Evolutionary conservation across 306 rosid species (phyloP).

Genomic region (Cyamopsis tetragonoloba): DNA sequence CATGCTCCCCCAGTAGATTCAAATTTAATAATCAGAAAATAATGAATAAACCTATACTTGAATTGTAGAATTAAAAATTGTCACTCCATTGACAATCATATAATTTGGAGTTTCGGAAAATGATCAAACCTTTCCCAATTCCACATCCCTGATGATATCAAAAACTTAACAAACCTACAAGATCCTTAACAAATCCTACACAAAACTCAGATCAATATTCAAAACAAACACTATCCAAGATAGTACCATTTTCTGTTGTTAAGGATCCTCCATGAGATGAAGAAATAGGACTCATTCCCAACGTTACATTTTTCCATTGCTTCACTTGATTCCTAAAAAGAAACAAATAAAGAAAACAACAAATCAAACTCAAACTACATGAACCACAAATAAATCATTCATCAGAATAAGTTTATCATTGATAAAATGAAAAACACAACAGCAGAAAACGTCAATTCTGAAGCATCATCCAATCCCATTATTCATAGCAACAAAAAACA

Average conservation of each 20-base stretch:
- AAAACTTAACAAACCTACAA: slow-evolving; percentile 21
- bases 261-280: slow-evolving; percentile 24
- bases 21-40: slow-evolving; percentile 31
- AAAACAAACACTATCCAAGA: slow-evolving; percentile 27
- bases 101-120: slow-evolving; percentile 19
- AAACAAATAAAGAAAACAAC: neutral
- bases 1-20: slow-evolving; percentile 50
- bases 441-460: slow-evolving; percentile 23
- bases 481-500: slow-evolving; percentile 16
- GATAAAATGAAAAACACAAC: neutral
- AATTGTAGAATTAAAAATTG: slow-evolving; percentile 17
- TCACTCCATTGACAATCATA: slow-evolving; percentile 33
- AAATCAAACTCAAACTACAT: slow-evolving; percentile 28
- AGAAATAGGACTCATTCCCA: slow-evolving; percentile 16
- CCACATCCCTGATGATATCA: slow-evolving; percentile 19
- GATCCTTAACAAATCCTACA: slow-evolving; percentile 29
- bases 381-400: neutral
- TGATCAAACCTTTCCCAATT: slow-evolving; percentile 19
- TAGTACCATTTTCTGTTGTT: slow-evolving; percentile 11
- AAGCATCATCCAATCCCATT: slow-evolving; percentile 28
- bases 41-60: slow-evolving; percentile 32
- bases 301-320: slow-evolving; percentile 25
- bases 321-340: slow-evolving; percentile 22
- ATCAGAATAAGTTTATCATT: slow-evolving; percentile 16
- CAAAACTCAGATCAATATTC: slow-evolving; percentile 22